Evolutionary conservation across 2,329 filamentous ascomycete species (phyloP), one percentile per base, ranked within the genome.

Genomic region (Annulohypoxylon truncatum): DNA sequence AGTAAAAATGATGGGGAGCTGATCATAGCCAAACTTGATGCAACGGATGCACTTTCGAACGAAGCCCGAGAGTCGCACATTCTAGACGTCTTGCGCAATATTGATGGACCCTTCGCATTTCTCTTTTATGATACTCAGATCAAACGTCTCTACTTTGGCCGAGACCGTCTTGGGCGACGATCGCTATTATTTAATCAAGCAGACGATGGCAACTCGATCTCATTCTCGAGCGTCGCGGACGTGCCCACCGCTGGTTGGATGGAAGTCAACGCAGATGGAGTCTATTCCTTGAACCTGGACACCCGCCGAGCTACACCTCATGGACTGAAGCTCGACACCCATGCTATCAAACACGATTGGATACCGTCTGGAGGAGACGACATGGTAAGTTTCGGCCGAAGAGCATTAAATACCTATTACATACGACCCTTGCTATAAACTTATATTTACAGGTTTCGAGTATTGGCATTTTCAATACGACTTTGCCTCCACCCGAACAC

Each of bases 101-200:
- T 95, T 24, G 86, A 90, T 63, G 96, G 96, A 0, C 95, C 96
- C 0, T 98, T 96, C 80, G 92, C 95, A 1, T 96, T 98, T 78
- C 87, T 95, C 4, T 97, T 91, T 77, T 91, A 91, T 73, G 91
- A 97, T 80, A 84, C 83, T 13, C 73, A 77, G 8, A 82, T 85
- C 56, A 82, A 81, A 8, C 85, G 85, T 42, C 70, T 98, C 12
- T 97, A 90, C 78, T 97, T 92, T 77, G 94, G 92, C 5, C 87
- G 96, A 69, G 96, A 99, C 77, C 91, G 92, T 62, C 84, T 99
- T 2, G 96, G 96, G 7, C 87, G 96, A 61, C 87, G 96, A 51
- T 98, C 96, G 12, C 82, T 99, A 33, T 82, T 97, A 44, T 80
- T 85, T 15, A 85, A 85, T 58, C 73, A 78, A n/a, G 77, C 80